Conservation (phyloP, 768 basidiomycete species). For the Cystofilobasidium capitatum region DNA sequence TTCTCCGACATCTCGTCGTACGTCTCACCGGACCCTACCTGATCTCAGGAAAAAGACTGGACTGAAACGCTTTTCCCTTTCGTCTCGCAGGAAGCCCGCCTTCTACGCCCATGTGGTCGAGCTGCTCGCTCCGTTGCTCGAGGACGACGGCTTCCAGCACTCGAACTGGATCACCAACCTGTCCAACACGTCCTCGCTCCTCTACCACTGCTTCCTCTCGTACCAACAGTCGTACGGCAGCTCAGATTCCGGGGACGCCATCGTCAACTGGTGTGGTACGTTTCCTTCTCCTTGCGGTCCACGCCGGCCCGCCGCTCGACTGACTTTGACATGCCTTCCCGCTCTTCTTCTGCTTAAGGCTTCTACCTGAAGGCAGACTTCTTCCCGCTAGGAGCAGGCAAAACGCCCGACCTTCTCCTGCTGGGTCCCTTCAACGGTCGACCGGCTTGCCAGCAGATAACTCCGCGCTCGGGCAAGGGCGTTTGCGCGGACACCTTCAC, state of each 20-base stretch:
- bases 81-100: slow-evolving; percentile 48
- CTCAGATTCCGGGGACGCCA: slow-evolving; percentile 44
- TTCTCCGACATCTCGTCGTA: slow-evolving; percentile 12
- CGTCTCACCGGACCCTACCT: background rate
- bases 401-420: slow-evolving; percentile 43
- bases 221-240: slow-evolving; percentile 56
- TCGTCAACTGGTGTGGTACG: slow-evolving; percentile 92
- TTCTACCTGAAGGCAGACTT: slow-evolving; percentile 68
- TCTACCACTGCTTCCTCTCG: slow-evolving; percentile 66
- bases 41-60: too few relatives aligned
- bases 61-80: too few relatives aligned
- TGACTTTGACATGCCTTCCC: background rate
- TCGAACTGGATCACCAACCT: slow-evolving; percentile 65
- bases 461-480: slow-evolving; percentile 38
- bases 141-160: slow-evolving; percentile 44
- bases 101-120: slow-evolving; percentile 70
- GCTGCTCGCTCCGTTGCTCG: slow-evolving; percentile 56
- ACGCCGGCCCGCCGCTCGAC: background rate
- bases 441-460: slow-evolving; percentile 81
- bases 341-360: slow-evolving; percentile 45
- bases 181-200: slow-evolving; percentile 68
- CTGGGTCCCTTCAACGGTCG: slow-evolving; percentile 82
- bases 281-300: slow-evolving; percentile 3
- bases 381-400: slow-evolving; percentile 45
- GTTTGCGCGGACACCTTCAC: slow-evolving; percentile 77